Conservation (phyloP, 305 asterid species). For the Galium porrigens region DNA sequence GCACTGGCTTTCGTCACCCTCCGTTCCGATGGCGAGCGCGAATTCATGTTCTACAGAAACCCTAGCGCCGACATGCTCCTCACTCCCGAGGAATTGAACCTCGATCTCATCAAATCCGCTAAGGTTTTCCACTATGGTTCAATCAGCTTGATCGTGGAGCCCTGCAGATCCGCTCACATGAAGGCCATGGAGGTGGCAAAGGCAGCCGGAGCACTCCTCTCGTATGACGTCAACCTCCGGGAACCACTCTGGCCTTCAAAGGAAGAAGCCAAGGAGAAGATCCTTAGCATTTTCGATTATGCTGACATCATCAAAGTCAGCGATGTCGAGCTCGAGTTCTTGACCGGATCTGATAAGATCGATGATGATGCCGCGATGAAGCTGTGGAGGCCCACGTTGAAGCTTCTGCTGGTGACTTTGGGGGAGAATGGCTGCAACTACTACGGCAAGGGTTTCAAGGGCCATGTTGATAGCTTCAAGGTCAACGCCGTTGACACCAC, state of each 20-base stretch:
- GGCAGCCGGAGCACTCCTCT: slow-evolving; percentile 64
- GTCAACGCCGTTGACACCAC: slow-evolving; percentile 81
- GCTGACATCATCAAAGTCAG: slow-evolving; percentile 85
- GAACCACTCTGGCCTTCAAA: slow-evolving; percentile 71
- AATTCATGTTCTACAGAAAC: slow-evolving; percentile 74
- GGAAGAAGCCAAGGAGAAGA: slow-evolving; percentile 61
- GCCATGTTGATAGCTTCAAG: slow-evolving; percentile 36
- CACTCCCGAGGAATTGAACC: slow-evolving; percentile 23
- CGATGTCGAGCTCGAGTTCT: slow-evolving; percentile 70
- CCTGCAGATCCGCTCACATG: slow-evolving; percentile 63
- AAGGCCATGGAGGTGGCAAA: slow-evolving; percentile 83
- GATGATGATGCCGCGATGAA: slow-evolving; percentile 69
- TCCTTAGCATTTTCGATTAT: slow-evolving; percentile 76
- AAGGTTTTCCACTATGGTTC: slow-evolving; percentile 77
- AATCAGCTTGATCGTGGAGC: slow-evolving; percentile 80
- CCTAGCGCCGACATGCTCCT: slow-evolving; percentile 66
- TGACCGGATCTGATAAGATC: slow-evolving; percentile 57
- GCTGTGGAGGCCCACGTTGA: slow-evolving; percentile 65
- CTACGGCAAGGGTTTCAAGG: slow-evolving; percentile 50
- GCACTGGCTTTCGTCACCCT: slow-evolving; percentile 85
- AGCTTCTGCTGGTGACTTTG: slow-evolving; percentile 73
- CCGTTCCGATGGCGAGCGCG: slow-evolving; percentile 81
- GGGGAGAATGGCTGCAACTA: slow-evolving; percentile 79
- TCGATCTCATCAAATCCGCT: slow-evolving; percentile 48
- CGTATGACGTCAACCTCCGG: slow-evolving; percentile 76